Base-by-base conservation (phyloP, 2,329 filamentous ascomycete genomes). In the Ceratocystis cubensis region DNA sequence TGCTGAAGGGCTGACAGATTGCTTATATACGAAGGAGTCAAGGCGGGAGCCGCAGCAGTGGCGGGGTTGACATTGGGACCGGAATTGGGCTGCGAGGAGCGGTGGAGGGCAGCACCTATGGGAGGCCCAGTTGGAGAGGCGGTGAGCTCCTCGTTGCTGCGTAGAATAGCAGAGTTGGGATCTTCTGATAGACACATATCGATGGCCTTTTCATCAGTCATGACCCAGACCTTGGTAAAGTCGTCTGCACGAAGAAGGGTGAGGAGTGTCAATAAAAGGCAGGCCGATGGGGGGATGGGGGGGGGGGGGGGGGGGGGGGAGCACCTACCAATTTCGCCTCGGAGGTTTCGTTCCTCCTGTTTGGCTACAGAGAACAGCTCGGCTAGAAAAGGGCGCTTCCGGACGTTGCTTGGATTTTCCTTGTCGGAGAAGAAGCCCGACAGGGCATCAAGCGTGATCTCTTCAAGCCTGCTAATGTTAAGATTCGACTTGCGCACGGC, bases 341-440 rank as follows among this genome's bases (percentile, higher is more conserved):
- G 79, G 69, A 76, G 80, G 70, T 75, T 85, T 3, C 80, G 76
- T 71, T 86, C 83, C 69, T 87, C 81, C 37, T 76, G 73, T 66
- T 75, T 78, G 0, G 84, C 84, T 37, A 87, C 79, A 68, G 80
- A 82, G 75, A 87, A 87, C 7, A 87, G 81, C 71, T 87, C 84
- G 65, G 78, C 81, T 7, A 87, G 71, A 61, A 79, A 84, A 0
- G 78, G 77, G 66, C 77, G 79, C 75, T 86, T 87, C 69, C 76
- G 76, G 1, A 74, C 73, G 67, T 87, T 86, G 53, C 77, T 77
- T 0, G 78, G 77, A 30, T 77, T 76, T 1, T 82, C 80, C 65
- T 80, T 81, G 69, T 86, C 83, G 15, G 77, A 75, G 67, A 85
- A 86, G 74, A 83, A 87, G 17, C 77, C 75, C 0, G 81, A 81